Evolutionary conservation across 352 stramenopile species (phyloP), one percentile per base, ranked within the genome.

Genomic region (Globisporangium acanthophoron): DNA sequence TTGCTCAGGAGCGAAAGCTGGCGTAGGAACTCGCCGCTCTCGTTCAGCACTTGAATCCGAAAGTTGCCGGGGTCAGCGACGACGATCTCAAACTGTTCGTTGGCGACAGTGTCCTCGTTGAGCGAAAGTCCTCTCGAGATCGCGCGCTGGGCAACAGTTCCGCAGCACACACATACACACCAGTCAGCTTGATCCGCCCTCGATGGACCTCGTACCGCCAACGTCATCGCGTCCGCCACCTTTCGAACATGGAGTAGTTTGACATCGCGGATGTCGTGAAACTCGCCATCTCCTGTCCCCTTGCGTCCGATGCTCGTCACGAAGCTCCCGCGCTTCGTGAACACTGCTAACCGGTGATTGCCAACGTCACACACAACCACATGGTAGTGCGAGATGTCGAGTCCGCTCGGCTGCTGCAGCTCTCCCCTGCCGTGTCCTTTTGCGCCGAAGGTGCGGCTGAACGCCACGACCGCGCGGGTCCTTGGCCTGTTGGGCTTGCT

Each of bases 351-450:
- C 3, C 78, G 73, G 33, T 63, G 61, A 43, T 88, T 83, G 0
- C 79, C 81, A 7, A 58, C 64, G 52, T 92, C 81, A 21, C 74
- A 88, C 3, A 88, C 73, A 7, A 87, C 56, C 5, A 82, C 67
- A 44, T 92, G 81, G 45, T 90, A 90, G 65, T 88, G 81, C 0
- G 77, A 88, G 20, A 85, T 52, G 58, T 81, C 76, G 11, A 88
- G 63, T 3, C 71, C 72, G 29, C 53, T 66, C 9, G 74, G 76
- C 20, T 70, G 63, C 55, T 82, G 76, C 11, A 88, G 47, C 7
- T 79, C 56, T 9, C 65, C 73, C 6, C 35, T 39, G 0, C 61
- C 70, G 45, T 67, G 62, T 27, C 73, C 73, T 51, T 66, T 71
- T 0, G 49, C 45, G 20, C 70, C 68, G 57, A 82, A 78, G 8